These are phyloP conservation scores for Pistacia integerrima DNA, from an alignment of 345 rosid species.

Conservation along the genomic window DNA sequence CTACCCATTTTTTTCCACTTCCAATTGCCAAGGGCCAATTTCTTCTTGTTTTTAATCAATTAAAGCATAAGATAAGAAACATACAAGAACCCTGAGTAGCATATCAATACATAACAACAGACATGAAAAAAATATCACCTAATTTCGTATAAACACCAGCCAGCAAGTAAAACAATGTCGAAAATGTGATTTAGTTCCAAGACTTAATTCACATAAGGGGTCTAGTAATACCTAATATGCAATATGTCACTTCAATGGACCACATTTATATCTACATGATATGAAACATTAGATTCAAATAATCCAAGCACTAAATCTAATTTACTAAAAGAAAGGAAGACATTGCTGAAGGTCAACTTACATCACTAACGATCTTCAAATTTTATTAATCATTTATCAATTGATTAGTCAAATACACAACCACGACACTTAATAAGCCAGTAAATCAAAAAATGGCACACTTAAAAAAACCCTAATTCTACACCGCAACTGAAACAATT, in stretches of 20 bases:
- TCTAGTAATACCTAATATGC: not conserved
- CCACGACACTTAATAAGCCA: not conserved
- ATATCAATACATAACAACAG: not conserved
- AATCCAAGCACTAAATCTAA: not conserved
- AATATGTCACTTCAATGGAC: too few species aligned
- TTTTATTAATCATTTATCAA: not conserved
- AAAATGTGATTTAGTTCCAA: not conserved
- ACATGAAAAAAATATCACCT: not conserved
- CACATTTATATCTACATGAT: not conserved
- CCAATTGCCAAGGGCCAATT: not conserved
- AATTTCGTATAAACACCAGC: not conserved
- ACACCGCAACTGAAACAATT: slow-evolving; percentile 1
- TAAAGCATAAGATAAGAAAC: not conserved
- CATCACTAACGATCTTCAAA: not conserved
- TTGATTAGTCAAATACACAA: not conserved
- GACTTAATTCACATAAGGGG: not conserved
- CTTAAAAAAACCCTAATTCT: not conserved
- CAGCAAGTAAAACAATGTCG: not conserved
- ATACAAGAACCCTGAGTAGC: not conserved
- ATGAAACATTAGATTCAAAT: not conserved
- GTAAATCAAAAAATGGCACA: not conserved
- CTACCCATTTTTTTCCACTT: not conserved
- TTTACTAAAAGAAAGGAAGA: not conserved
- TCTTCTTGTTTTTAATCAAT: not conserved
- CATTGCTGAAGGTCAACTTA: not conserved